Evolutionary conservation across 768 basidiomycete species (phyloP).

Genomic region (Rhizopogon roseolus): DNA sequence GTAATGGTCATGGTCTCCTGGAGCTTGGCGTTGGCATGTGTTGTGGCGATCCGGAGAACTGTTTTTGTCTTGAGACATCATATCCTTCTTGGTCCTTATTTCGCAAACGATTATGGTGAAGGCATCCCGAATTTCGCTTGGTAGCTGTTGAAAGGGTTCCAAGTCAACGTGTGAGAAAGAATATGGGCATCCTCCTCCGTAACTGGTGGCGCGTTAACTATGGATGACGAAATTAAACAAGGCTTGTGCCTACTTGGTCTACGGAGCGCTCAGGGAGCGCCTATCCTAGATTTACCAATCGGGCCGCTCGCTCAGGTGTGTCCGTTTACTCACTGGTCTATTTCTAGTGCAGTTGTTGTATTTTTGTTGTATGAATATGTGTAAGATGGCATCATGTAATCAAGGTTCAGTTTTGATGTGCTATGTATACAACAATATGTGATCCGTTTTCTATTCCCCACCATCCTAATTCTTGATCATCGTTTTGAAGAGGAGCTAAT

Average conservation of each 20-base stretch:
- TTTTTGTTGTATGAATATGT: neutral
- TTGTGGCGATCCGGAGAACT: conserved; percentile 31
- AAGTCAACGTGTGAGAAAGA: neutral
- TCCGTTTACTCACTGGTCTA: neutral
- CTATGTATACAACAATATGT: conserved; percentile 25
- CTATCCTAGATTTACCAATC: neutral
- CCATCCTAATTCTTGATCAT: conserved; percentile 59
- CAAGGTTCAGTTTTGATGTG: conserved; percentile 6
- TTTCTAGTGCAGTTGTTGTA: conserved; percentile 3
- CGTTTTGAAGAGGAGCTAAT: conserved; percentile 44
- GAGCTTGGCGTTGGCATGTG: conserved; percentile 32
- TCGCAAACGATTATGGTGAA: conserved; percentile 26
- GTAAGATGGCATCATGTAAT: conserved; percentile 1
- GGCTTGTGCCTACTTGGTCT: neutral
- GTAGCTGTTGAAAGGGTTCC: neutral
- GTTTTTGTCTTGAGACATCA: conserved; percentile 32
- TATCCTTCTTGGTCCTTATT: conserved; percentile 31
- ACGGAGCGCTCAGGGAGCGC: neutral
- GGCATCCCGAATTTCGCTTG: conserved; percentile 22
- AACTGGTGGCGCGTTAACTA: neutral
- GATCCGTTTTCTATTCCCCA: conserved; percentile 61
- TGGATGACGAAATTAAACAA: neutral
- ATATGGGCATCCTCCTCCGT: neutral
- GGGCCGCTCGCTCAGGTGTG: neutral
- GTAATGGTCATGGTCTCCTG: conserved; percentile 44